Base-by-base conservation (phyloP, 768 basidiomycete genomes). In the Scleroderma citrinum region DNA sequence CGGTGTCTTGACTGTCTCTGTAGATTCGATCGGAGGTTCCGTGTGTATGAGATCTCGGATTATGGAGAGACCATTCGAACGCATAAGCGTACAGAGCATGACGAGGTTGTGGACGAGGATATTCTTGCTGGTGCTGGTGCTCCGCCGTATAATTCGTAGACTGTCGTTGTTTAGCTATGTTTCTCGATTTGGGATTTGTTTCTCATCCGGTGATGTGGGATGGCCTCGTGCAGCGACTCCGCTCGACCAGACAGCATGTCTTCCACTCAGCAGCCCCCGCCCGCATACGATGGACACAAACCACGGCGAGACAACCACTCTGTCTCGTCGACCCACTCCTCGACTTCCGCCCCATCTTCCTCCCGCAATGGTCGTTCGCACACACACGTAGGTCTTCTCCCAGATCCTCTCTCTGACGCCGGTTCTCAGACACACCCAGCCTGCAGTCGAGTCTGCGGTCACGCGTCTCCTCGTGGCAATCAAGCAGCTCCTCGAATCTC, bases 381-480 rank as follows among this genome's bases (percentile, higher is more conserved):
- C 26, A 44, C 56, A 7, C 56, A 71, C 45, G 68, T 66, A 46
- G 36, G 65, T 56, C 36, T 32, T 12, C 48, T 19, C 53, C 45
- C 51, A 43, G 38, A 49, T 43, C 16, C 29, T 20, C 29, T 29
- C 30, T 17, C n/a, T 16, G n/a, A 1, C 11, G 17, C 24, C 41
- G 24, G 50, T 24, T 45, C 38, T 29, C 45, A 45, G 31, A 45
- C 50, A 20, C 16, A 49, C 26, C 7, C 31, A 87, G 82, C 87
- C 85, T 49, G 82, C 83, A 2, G 88, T 94, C 49, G 94, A 96
- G 66, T 86, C 90, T 31, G 84, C 89, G 19, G 93, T 96, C 30
- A 96, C 94, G 17, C 80, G 91, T 44, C 79, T 98, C 11, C 77
- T 99, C 21, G 92, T 99, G 2, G 85, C 92, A 26, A 98, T 97